Evolutionary conservation across 148 eudicot species (phyloP), one percentile per base, ranked within the genome.

Genomic region (Fagopyrum tataricum): DNA sequence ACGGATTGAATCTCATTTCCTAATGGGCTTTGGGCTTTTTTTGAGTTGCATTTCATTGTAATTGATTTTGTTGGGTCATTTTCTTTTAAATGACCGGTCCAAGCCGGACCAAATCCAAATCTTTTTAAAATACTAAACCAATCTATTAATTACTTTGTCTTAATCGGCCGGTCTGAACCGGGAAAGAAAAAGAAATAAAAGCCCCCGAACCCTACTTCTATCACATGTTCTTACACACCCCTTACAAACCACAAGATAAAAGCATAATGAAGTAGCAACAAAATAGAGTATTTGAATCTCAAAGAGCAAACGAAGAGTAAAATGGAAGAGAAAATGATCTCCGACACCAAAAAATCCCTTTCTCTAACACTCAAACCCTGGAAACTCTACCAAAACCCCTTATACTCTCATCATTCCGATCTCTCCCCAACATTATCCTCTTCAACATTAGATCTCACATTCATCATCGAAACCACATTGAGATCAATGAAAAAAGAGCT

Each of bases 351-450:
- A 52, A 18, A 52, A 52, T 15, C 23, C 18, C 58, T 17, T 17
- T 52, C 58, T 21, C 58, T 8, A 52, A n/a, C 23, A 14, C 10
- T 31, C 7, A 21, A 56, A 59, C 66, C 66, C 23, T 24, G 66
- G 66, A 59, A 59, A n/a, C 13, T 59, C 66, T 59, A 59, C 66
- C 39, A 23, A 13, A 59, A 59, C 40, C 66, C 66, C 66, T 23
- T 59, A 59, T 59, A 55, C 62, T 55, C 62, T 55, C 62, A 20
- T 1, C 58, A 53, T 53, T 8, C 20, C 4, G 58, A 53, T 9
- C 24, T 48, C 52, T 48, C 52, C 52, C 12, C 1, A 3, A 15
- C 52, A 48, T 13, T 48, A 13, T 48, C 52, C 52, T 48, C 52
- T 48, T 51, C 20, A n/a, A 4, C 20, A n/a, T 17, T 20, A 13